Percentiles rank a stretch among this genome's conserved stretches.
Conservation (phyloP, 495 filamentous ascomycete species). For the Cercophora newfieldiana region DNA sequence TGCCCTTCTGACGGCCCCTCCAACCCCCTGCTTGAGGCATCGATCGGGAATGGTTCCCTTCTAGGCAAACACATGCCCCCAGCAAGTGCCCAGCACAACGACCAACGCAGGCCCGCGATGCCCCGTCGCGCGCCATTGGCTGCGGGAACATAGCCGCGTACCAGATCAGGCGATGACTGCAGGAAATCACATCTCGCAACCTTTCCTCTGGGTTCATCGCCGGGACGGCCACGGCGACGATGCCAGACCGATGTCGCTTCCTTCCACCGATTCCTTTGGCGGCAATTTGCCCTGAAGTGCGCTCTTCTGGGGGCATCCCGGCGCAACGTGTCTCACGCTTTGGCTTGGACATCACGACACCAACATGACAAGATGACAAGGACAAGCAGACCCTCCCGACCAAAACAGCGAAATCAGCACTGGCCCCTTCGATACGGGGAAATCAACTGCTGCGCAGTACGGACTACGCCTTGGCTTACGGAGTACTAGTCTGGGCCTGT, state of each 20-base stretch:
- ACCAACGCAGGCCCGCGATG: slow-evolving; percentile 3
- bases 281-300: slow-evolving; percentile 5
- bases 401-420: neutral
- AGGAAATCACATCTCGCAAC: slow-evolving; percentile 34
- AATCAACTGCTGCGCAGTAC: too few relatives aligned
- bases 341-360: neutral
- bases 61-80: slow-evolving; percentile 14
- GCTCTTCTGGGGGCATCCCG: neutral
- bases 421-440: neutral
- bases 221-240: slow-evolving; percentile 11
- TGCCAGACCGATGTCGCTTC: slow-evolving; percentile 25
- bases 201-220: slow-evolving; percentile 33
- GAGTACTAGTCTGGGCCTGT: neutral
- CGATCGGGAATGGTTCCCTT: slow-evolving; percentile 15
- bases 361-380: too few relatives aligned
- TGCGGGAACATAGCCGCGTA: slow-evolving; percentile 23
- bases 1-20: neutral
- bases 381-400: neutral
- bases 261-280: neutral
- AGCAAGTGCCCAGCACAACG: neutral
- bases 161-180: slow-evolving; percentile 35
- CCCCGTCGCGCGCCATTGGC: slow-evolving; percentile 25
- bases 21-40: slow-evolving; percentile 10
- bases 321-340: neutral
- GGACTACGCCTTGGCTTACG: neutral